phyloP scores from a whole-genome alignment of 2,329 filamentous ascomycete genomes.

The Gaeumannomyces tritici region DNA sequence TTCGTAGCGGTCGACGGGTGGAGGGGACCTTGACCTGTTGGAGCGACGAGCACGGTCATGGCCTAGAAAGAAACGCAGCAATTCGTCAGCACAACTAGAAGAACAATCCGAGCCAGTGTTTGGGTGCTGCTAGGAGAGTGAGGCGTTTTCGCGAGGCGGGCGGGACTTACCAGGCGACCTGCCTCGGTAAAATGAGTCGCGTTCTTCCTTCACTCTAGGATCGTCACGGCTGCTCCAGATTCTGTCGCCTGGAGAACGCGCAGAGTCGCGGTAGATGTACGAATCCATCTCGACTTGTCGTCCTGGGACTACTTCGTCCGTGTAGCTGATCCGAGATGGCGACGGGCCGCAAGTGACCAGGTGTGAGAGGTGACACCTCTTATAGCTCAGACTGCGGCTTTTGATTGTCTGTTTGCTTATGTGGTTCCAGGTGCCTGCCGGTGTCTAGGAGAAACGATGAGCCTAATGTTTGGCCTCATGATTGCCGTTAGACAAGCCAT shows the following conservation, averaged over 20 bases:
- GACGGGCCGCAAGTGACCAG: background rate
- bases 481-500: slow-evolving; percentile 47
- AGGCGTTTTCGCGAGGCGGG: background rate
- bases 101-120: background rate
- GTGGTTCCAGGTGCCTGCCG: slow-evolving; percentile 9
- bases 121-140: background rate
- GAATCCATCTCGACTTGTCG: slow-evolving; percentile 37
- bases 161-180: slow-evolving; percentile 59
- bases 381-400: background rate
- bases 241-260: slow-evolving; percentile 43
- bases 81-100: background rate
- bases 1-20: slow-evolving; percentile 66
- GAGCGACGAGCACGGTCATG: slow-evolving; percentile 48
- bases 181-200: slow-evolving; percentile 49
- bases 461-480: slow-evolving; percentile 42
- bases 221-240: slow-evolving; percentile 44
- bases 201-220: slow-evolving; percentile 37
- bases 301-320: background rate
- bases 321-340: background rate
- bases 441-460: slow-evolving; percentile 16
- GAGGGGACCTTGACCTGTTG: slow-evolving; percentile 61
- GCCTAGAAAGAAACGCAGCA: slow-evolving; percentile 24
- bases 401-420: slow-evolving; percentile 16
- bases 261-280: slow-evolving; percentile 43
- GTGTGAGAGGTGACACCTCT: background rate